Evolutionary conservation across 352 stramenopile genomes (phyloP).

Genomic region (Sclerospora graminicola): DNA sequence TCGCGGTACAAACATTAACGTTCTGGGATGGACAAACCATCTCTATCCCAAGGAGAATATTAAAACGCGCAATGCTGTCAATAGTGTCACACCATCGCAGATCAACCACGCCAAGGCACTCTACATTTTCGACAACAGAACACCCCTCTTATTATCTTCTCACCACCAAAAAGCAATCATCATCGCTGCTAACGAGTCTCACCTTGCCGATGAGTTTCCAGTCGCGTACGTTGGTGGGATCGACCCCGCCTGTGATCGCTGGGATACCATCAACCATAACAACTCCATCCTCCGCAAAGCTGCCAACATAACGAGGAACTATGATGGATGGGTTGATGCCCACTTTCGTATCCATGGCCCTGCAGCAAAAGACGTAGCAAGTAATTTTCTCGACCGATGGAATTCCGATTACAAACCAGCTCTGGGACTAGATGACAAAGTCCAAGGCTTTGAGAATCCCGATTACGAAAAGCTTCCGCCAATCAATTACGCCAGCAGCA

Average conservation of each 20-base stretch:
- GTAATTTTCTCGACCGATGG: no score
- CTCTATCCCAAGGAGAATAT: not conserved
- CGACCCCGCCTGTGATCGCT: conserved; percentile 36
- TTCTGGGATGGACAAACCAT: not conserved
- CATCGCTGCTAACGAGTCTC: not conserved
- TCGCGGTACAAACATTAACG: not conserved
- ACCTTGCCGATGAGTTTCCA: not conserved
- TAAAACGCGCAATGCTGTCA: not conserved
- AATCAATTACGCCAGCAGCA: not conserved
- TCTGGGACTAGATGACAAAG: conserved; percentile 10
- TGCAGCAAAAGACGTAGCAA: no score
- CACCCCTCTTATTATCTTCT: not conserved
- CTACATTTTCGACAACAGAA: not conserved
- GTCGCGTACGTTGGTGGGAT: conserved; percentile 39
- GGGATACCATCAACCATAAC: conserved; percentile 41
- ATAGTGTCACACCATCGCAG: not conserved
- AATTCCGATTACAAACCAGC: conserved; percentile 21
- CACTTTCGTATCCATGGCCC: no score
- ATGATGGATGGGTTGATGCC: conserved; percentile 39
- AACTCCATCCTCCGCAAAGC: conserved; percentile 16
- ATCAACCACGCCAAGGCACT: not conserved
- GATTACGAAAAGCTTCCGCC: conserved; percentile 1
- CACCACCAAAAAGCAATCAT: not conserved
- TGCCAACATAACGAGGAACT: not conserved
- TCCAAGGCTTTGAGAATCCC: conserved; percentile 35